Evolutionary conservation across 306 rosid species (phyloP).

Genomic region (Alnus glutinosa): DNA sequence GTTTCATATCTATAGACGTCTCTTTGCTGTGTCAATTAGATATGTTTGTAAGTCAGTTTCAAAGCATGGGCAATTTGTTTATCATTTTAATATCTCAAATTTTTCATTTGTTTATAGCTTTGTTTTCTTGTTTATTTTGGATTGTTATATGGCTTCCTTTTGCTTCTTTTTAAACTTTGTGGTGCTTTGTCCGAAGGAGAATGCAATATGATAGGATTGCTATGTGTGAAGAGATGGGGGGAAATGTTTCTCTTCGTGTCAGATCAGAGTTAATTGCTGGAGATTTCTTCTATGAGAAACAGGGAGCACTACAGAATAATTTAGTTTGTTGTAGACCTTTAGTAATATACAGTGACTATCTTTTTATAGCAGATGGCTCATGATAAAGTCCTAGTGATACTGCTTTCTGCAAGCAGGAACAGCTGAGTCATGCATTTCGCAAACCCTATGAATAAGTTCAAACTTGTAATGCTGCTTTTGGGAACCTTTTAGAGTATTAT

Average conservation of each 20-base stretch:
- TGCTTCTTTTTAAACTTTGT: neutral
- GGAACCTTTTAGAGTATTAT: neutral
- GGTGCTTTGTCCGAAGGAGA: no score
- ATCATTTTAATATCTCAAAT: neutral
- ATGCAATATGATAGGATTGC: neutral
- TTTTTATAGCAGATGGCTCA: neutral
- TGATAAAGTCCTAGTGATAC: neutral
- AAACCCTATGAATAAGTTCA: neutral
- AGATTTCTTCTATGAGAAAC: neutral
- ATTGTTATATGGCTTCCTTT: neutral
- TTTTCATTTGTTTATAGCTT: neutral
- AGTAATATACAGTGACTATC: neutral
- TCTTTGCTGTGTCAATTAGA: neutral
- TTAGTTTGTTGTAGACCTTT: neutral
- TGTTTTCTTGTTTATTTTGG: neutral
- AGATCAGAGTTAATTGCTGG: neutral
- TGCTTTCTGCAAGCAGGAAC: neutral
- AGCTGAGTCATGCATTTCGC: no score
- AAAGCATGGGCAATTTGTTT: neutral
- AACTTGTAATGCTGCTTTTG: neutral
- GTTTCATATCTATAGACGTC: neutral
- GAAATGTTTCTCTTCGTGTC: neutral
- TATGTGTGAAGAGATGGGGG: neutral
- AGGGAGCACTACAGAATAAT: neutral
- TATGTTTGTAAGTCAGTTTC: neutral